Conservation (phyloP, 192 early-diverging fungal species). For the Rhizophlyctis rosea region DNA sequence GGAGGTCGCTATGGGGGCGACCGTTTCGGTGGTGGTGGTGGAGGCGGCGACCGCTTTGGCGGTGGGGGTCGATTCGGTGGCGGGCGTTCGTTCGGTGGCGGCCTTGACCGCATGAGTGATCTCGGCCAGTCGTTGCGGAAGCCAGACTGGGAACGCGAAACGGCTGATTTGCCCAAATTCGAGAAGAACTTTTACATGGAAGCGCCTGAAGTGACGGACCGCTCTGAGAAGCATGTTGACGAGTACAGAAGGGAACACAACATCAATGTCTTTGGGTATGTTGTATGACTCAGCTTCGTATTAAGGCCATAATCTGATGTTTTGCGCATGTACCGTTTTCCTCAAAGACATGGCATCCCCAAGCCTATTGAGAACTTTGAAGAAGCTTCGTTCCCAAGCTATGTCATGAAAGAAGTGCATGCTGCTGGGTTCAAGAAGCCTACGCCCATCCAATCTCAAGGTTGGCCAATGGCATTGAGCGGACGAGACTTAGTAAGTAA, state of each 20-base stretch:
- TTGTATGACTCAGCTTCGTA: background rate
- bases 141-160: constrained; percentile 64
- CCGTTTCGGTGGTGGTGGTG: constrained; percentile 24
- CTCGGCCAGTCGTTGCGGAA: constrained; percentile 56
- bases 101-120: constrained; percentile 36
- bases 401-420: constrained; percentile 83
- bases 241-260: constrained; percentile 71
- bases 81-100: constrained; percentile 33
- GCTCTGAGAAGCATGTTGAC: constrained; percentile 69
- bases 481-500: constrained; percentile 79
- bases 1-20: constrained; percentile 29
- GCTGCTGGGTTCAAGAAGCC: constrained; percentile 84
- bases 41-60: constrained; percentile 22
- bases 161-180: constrained; percentile 63
- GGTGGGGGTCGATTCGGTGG: constrained; percentile 39
- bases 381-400: constrained; percentile 88
- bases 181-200: constrained; percentile 98
- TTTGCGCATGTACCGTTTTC: background rate
- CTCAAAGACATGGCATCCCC: constrained; percentile 60
- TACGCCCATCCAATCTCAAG: constrained; percentile 93
- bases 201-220: constrained; percentile 61
- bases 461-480: constrained; percentile 96
- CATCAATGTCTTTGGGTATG: constrained; percentile 75
- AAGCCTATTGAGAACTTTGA: constrained; percentile 85
- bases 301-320: background rate